Conservation (phyloP, 129 eudicot genomes). For the Helianthus tuberosus region DNA sequence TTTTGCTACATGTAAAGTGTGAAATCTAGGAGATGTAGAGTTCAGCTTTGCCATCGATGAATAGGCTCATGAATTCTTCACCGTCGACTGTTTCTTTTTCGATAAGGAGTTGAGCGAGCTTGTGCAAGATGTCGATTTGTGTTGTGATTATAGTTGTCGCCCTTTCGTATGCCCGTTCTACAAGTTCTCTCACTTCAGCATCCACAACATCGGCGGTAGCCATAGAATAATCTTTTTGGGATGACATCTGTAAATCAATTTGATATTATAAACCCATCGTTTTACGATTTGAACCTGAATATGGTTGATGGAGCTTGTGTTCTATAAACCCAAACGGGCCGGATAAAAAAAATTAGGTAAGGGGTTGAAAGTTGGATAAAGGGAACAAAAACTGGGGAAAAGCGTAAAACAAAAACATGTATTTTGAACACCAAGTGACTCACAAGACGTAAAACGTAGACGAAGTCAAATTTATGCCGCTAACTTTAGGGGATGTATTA, state of each 20-base stretch:
- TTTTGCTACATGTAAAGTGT: constrained; percentile 20
- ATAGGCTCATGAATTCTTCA: constrained; percentile 99
- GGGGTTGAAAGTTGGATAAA: no score
- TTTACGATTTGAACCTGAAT: no score
- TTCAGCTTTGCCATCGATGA: constrained; percentile 97
- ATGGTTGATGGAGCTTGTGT: no score
- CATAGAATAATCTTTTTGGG: constrained; percentile 98
- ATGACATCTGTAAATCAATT: constrained; percentile 70
- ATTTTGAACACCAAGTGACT: no score
- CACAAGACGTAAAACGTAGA: no score
- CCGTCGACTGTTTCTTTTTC: constrained; percentile 98
- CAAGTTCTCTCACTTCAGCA: constrained; percentile 87
- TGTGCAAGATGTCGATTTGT: constrained; percentile 89
- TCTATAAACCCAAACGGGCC: no score
- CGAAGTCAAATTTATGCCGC: no score
- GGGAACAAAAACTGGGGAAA: no score
- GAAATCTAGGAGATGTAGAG: constrained; percentile 60
- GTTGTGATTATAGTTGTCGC: constrained; percentile 77
- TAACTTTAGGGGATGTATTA: no score
- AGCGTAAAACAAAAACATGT: no score
- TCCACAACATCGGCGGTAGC: constrained; percentile 99
- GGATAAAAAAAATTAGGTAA: no score
- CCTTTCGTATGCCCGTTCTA: constrained; percentile 76
- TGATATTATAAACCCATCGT: not conserved
- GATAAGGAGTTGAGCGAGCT: constrained; percentile 86